These are phyloP conservation scores for Parasitella parasitica DNA, from an alignment of 371 early-diverging fungal species.

Conservation along the genomic window DNA sequence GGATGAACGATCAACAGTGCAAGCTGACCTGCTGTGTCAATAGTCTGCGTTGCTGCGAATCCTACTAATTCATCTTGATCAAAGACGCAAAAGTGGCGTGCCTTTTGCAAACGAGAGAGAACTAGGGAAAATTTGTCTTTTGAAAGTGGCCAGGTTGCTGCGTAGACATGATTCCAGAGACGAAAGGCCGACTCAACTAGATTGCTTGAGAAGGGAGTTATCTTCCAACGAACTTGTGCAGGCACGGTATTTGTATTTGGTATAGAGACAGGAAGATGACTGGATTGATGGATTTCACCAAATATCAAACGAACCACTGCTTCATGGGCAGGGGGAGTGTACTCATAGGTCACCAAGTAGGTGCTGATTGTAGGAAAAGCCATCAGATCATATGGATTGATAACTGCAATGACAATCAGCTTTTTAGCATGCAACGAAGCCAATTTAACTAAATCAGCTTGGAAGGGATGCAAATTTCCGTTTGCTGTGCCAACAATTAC, in stretches of 20 bases:
- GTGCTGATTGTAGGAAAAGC: constrained; percentile 39
- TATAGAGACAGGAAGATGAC: constrained; percentile 38
- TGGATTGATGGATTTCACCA: constrained; percentile 33
- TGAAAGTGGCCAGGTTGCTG: constrained; percentile 29
- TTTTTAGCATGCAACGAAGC: constrained; percentile 21
- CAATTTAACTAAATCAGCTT: constrained; percentile 33
- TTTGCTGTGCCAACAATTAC: constrained; percentile 51
- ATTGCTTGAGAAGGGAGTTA: not conserved
- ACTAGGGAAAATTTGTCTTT: constrained; percentile 22
- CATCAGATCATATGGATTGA: constrained; percentile 52
- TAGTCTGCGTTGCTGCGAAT: constrained; percentile 39
- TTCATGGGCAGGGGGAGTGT: constrained; percentile 50
- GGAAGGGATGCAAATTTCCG: constrained; percentile 46
- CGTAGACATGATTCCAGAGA: constrained; percentile 32
- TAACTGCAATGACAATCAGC: constrained; percentile 35
- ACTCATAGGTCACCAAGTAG: constrained; percentile 47
- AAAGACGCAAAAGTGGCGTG: constrained; percentile 27
- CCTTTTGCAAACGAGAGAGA: constrained; percentile 18
- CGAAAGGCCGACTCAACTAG: constrained; percentile 13
- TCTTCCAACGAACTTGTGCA: not conserved
- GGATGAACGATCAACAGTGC: constrained; percentile 40
- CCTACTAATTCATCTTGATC: constrained; percentile 24
- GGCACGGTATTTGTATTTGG: constrained; percentile 3
- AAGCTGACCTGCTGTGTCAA: constrained; percentile 28
- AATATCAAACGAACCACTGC: constrained; percentile 38